Percentiles rank a stretch among this genome's conserved stretches.
These are phyloP conservation scores for Colletotrichum echinochloae DNA, from an alignment of 2,329 filamentous ascomycete genomes.

Conservation along the genomic window DNA sequence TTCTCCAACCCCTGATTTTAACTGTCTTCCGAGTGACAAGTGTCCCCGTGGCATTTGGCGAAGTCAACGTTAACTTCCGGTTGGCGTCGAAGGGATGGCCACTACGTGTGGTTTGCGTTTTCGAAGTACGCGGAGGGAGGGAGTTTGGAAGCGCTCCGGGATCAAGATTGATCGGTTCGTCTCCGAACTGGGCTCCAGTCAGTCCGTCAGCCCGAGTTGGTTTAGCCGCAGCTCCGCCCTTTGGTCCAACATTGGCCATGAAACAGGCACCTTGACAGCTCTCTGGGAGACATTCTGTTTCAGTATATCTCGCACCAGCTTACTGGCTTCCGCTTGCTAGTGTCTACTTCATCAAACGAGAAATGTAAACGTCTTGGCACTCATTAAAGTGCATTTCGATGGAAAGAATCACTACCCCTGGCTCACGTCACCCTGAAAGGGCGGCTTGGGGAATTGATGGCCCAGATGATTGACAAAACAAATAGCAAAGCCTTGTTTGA, in stretches of 20 bases:
- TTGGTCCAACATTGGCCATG: slow-evolving; percentile 7
- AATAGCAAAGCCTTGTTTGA: neutral
- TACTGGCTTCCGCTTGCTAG: neutral
- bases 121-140: neutral
- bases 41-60: neutral
- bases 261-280: neutral
- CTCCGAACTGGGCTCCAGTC: neutral
- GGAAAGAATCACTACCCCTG: neutral
- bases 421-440: neutral
- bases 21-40: neutral
- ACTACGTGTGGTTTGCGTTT: neutral
- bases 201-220: neutral
- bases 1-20: neutral
- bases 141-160: neutral
- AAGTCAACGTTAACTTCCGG: slow-evolving; percentile 23
- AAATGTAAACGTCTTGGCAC: slow-evolving; percentile 3
- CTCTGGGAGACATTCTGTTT: slow-evolving; percentile 21
- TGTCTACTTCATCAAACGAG: neutral
- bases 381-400: neutral
- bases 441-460: no score
- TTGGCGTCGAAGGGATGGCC: neutral
- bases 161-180: neutral
- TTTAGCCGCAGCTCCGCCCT: neutral
- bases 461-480: neutral
- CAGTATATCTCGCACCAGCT: neutral